Conservation (phyloP, 164 flowering plant genomes). For the Stephania cephalantha region DNA sequence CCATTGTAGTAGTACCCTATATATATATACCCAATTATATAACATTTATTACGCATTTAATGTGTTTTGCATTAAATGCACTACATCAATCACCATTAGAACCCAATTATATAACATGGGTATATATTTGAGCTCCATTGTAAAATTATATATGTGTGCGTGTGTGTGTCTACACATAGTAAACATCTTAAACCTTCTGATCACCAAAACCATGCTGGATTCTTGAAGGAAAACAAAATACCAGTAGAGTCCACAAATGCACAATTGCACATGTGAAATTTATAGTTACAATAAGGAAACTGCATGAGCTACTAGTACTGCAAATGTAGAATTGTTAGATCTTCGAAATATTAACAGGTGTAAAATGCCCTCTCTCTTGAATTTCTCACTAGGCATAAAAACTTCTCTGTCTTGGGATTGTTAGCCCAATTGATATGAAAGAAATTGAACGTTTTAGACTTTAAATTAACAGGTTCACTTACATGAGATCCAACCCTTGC, state of each 20-base stretch:
- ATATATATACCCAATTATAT: no score
- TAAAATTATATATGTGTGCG: no score
- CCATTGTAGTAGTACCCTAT: no score
- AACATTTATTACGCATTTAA: no score
- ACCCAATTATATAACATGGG: no score
- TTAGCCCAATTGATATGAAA: not conserved
- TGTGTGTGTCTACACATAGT: not conserved
- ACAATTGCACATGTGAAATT: not conserved
- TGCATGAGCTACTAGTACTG: not conserved
- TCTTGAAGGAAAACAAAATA: not conserved
- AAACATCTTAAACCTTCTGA: not conserved
- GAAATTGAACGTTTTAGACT: not conserved
- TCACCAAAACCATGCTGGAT: not conserved
- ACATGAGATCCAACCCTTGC: constrained; percentile 85
- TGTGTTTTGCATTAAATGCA: no score
- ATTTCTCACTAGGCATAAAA: not conserved
- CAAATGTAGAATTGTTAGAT: not conserved
- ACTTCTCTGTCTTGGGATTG: not conserved
- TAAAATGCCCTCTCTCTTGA: not conserved
- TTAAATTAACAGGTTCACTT: constrained; percentile 14
- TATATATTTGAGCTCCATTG: no score
- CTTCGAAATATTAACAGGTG: not conserved
- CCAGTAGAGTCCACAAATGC: not conserved
- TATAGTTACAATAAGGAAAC: not conserved
- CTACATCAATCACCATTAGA: no score